A percentile compares a stretch with the other conserved stretches of the same genome.
phyloP scores from a whole-genome alignment of 1,284 basidiomycete species.

The Malassezia brasiliensis region DNA sequence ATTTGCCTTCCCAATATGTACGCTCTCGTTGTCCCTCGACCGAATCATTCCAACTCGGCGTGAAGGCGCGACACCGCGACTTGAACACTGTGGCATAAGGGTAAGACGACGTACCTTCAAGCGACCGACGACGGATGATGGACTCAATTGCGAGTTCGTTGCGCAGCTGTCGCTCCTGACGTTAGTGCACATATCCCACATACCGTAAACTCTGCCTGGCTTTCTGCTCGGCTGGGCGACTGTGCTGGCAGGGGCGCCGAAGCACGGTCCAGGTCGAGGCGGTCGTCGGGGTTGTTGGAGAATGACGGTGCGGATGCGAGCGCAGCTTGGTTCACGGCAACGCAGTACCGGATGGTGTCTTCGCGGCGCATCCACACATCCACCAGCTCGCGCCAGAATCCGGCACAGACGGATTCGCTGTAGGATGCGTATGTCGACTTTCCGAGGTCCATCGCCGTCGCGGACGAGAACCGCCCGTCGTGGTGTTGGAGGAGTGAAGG shows the following conservation, averaged over 20 bases:
- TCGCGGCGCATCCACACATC: conserved; percentile 36
- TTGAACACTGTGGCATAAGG: conserved; percentile 22
- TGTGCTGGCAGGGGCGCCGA: background rate
- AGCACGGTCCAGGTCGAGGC: conserved; percentile 26
- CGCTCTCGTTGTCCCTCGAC: conserved; percentile 24
- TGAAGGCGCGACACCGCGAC: conserved; percentile 31
- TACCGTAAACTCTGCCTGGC: conserved; percentile 15
- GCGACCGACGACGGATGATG: conserved; percentile 31
- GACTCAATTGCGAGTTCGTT: conserved; percentile 39
- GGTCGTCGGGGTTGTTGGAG: conserved; percentile 6
- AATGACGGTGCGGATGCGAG: background rate
- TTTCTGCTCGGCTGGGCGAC: conserved; percentile 4
- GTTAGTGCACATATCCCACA: conserved; percentile 12
- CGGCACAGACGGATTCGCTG: conserved; percentile 21
- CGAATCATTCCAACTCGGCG: conserved; percentile 10
- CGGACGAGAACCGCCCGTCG: conserved; percentile 13
- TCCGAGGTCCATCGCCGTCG: conserved; percentile 25
- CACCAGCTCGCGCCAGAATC: conserved; percentile 34
- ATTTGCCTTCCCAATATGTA: conserved; percentile 26
- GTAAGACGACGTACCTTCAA: conserved; percentile 21
- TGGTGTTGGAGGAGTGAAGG: conserved; percentile 28
- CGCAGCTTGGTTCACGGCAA: conserved; percentile 18
- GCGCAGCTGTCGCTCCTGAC: conserved; percentile 26
- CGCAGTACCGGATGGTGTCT: conserved; percentile 34
- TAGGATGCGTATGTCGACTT: conserved; percentile 29